These are phyloP conservation scores for Coemansia sp. DNA, from an alignment of 192 early-diverging fungal species.

Conservation along the genomic window DNA sequence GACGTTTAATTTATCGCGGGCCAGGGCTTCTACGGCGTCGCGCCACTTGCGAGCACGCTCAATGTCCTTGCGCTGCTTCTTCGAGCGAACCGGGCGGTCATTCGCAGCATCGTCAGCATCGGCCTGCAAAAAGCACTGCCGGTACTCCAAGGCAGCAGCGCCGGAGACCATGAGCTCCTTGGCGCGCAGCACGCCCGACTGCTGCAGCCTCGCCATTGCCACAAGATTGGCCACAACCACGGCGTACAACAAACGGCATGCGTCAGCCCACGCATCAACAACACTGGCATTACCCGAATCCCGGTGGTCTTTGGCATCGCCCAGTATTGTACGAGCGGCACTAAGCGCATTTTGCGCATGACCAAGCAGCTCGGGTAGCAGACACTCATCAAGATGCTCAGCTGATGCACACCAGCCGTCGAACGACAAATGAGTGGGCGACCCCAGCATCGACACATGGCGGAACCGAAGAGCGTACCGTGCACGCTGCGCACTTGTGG, in stretches of 20 bases:
- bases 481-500: conserved; percentile 8
- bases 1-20: conserved; percentile 2
- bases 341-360: conserved; percentile 18
- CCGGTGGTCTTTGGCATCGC: background rate
- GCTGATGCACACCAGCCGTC: conserved; percentile 18
- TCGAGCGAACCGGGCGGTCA: background rate
- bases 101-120: background rate
- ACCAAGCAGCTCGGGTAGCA: conserved; percentile 23
- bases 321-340: background rate
- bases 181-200: background rate
- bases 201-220: conserved; percentile 15
- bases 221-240: conserved; percentile 30
- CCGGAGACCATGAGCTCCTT: conserved; percentile 15
- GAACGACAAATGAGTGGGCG: conserved; percentile 35
- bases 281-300: background rate
- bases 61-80: conserved; percentile 15
- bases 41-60: conserved; percentile 21
- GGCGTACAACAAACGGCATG: conserved; percentile 7
- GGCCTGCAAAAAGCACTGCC: conserved; percentile 2
- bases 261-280: conserved; percentile 4
- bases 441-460: conserved; percentile 28
- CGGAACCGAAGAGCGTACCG: conserved; percentile 43
- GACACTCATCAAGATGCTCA: conserved; percentile 32
- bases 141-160: conserved; percentile 12
- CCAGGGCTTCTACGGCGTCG: conserved; percentile 5